Base-by-base conservation (phyloP, 441 rosid species). In the Rhodomyrtus psidioides region DNA sequence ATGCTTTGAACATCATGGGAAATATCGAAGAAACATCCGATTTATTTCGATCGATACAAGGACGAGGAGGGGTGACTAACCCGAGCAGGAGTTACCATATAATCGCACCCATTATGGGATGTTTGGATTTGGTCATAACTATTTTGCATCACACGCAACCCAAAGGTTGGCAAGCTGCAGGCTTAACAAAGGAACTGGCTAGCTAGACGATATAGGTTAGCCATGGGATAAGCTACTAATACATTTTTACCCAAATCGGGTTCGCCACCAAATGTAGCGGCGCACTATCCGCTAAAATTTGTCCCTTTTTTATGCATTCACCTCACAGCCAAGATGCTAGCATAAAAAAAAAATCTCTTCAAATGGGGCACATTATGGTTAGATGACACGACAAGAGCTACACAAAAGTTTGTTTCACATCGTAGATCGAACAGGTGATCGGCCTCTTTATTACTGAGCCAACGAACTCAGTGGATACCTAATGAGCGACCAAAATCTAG, bases 71-170 rank as follows among this genome's bases (percentile, higher is more conserved):
- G 24, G 44, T 5, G 12, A 62, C 12, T 16, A 30, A 62, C 23
- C 12, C 21, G 42, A 19, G 3, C 2, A 17, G 19, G 10, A 3
- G 24, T 62, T 62, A 62, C 8, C 75, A 30, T 62, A 16, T 15
- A 12, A 62, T 28, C 5, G 42, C 24, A 16, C 42, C 0, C 2
- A 10, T 3, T 62, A 28, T 8, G 24, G 9, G 34, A 65, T 65
- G 21, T 17, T 65, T 34, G 26, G 15, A 70, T 21, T 10, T 12
- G 15, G 1, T 7, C 79, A 70, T 9, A 1, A 23, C 79, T 70
- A 39, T 0, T 12, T 0, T 6, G 3, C n/a, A 10, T 6, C 42
- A 34, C 26, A 65, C 5, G 44, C 4, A 2, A 6, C 2, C 2
- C 0, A 0, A 42, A 70, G 15, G 15, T 70, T 21, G 15, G 3